Conservation (phyloP, 1,284 basidiomycete genomes). For the Amylostereum areolatum region DNA sequence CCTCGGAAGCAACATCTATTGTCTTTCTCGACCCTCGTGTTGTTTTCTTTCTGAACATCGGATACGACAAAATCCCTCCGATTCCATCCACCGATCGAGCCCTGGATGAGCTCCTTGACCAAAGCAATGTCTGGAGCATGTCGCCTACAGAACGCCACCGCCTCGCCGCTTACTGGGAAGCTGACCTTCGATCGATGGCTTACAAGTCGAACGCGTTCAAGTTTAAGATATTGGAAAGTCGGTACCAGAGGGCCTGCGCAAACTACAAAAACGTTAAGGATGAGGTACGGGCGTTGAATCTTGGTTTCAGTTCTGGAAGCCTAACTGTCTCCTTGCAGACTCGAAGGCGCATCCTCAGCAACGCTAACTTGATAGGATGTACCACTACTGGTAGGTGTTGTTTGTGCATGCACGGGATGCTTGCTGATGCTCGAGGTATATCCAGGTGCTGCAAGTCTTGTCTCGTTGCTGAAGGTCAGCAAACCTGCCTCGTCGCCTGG, state of each 20-base stretch:
- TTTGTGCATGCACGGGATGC: neutral
- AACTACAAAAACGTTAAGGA: conserved; percentile 16
- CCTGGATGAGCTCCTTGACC: conserved; percentile 11
- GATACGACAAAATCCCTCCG: no score
- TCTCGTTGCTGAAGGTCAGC: conserved; percentile 36
- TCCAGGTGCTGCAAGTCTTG: conserved; percentile 60
- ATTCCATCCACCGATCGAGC: conserved; percentile 3
- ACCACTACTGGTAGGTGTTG: conserved; percentile 52
- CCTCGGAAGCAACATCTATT: no score
- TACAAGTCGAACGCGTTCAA: conserved; percentile 12
- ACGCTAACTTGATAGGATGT: conserved; percentile 62
- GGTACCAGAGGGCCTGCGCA: conserved; percentile 14
- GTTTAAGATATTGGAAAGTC: conserved; percentile 10
- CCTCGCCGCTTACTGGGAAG: conserved; percentile 17
- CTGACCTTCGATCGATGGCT: conserved; percentile 16
- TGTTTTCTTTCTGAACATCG: no score
- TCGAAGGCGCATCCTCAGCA: conserved; percentile 40
- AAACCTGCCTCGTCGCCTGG: neutral
- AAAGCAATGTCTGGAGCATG: conserved; percentile 20
- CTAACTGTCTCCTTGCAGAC: conserved; percentile 11
- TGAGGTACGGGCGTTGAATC: conserved; percentile 10
- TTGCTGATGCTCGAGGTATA: no score
- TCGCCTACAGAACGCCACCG: conserved; percentile 17
- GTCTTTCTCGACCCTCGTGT: no score
- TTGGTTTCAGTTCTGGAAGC: neutral